These are phyloP conservation scores for Calonectria crousiana DNA, from an alignment of 2,329 filamentous ascomycete species.

Conservation along the genomic window DNA sequence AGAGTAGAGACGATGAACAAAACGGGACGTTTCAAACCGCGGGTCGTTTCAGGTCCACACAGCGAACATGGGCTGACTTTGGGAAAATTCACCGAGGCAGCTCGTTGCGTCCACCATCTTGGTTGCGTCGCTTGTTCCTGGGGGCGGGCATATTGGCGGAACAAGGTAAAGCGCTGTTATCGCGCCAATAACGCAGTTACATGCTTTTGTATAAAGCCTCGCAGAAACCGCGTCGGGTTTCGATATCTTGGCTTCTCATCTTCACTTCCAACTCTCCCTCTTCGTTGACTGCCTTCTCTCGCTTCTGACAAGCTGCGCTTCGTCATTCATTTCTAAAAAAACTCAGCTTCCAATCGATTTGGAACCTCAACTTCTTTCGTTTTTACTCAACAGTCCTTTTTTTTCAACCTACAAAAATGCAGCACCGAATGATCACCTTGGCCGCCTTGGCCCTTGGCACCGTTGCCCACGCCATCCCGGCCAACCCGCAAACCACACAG, in stretches of 20 bases:
- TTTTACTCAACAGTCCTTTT: not conserved
- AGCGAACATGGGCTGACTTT: not conserved
- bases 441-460: slow-evolving; percentile 40
- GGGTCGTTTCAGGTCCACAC: slow-evolving; percentile 30
- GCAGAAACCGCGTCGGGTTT: not conserved
- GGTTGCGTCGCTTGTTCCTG: not conserved
- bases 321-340: slow-evolving; percentile 33
- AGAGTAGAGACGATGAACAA: not conserved
- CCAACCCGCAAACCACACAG: slow-evolving; percentile 35
- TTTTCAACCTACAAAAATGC: slow-evolving; percentile 37
- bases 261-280: slow-evolving; percentile 32
- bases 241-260: not conserved
- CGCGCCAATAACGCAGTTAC: not conserved
- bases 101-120: not conserved
- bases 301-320: slow-evolving; percentile 45
- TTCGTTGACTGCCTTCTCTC: slow-evolving; percentile 25
- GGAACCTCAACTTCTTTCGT: slow-evolving; percentile 28
- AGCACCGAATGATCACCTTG: slow-evolving; percentile 43
- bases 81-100: not conserved
- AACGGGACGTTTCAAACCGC: slow-evolving; percentile 28
- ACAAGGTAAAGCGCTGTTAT: not conserved
- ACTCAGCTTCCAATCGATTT: slow-evolving; percentile 36
- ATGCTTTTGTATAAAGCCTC: slow-evolving; percentile 34
- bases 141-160: not conserved
- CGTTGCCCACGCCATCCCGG: slow-evolving; percentile 36